Percentiles rank a stretch among this genome's conserved stretches.
phyloP scores from a whole-genome alignment of 225 moss, liverwort and hornwort genomes.

The Neckera pumila region DNA sequence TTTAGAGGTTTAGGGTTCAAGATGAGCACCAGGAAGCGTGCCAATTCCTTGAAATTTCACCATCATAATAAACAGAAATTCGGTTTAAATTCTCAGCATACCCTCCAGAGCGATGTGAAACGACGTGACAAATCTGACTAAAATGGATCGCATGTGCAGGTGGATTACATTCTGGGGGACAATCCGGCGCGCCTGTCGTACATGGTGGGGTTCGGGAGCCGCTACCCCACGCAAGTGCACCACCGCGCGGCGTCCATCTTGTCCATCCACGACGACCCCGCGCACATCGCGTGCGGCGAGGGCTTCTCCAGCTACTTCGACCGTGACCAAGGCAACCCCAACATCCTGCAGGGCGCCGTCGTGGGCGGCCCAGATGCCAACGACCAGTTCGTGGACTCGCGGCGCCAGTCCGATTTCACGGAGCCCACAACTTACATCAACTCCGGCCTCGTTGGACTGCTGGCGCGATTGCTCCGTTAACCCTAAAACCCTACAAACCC shows the following conservation, averaged over 20 bases:
- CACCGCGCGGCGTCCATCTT: conserved; percentile 62
- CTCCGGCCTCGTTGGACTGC: conserved; percentile 57
- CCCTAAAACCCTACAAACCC: not conserved
- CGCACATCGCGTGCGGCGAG: conserved; percentile 32
- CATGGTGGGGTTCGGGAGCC: conserved; percentile 62
- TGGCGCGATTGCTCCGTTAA: conserved; percentile 41
- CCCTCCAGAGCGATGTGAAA: not conserved
- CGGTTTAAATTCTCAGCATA: not conserved
- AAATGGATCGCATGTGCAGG: conserved; percentile 9
- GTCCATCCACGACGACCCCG: conserved; percentile 36
- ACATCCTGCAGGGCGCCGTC: conserved; percentile 50
- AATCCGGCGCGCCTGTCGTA: conserved; percentile 58
- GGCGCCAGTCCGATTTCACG: conserved; percentile 44
- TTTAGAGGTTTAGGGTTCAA: not conserved
- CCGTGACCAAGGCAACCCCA: conserved; percentile 41
- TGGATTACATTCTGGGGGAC: conserved; percentile 65
- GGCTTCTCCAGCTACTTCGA: conserved; percentile 45
- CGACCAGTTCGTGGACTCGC: conserved; percentile 38
- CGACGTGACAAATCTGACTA: not conserved
- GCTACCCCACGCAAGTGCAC: conserved; percentile 53
- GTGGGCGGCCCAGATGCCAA: conserved; percentile 56
- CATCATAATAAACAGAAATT: not conserved
- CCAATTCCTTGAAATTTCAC: not conserved
- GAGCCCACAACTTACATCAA: conserved; percentile 79
- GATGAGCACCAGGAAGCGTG: not conserved